phyloP scores from a whole-genome alignment of 2,329 filamentous ascomycete species.

The Trichoderma simmonsii region DNA sequence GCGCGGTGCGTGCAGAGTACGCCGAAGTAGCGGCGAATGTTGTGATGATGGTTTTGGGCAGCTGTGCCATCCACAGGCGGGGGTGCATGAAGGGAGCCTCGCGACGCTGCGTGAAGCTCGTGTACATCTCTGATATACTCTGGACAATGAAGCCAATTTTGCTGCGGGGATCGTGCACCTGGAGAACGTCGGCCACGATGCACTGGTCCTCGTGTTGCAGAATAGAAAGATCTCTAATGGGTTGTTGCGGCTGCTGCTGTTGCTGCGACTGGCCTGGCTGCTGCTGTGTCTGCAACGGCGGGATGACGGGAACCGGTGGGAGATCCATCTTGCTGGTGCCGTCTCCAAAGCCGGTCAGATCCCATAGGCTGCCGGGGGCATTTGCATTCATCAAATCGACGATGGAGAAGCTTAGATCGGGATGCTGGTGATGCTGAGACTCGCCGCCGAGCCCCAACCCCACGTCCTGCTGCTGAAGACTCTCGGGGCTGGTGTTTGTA shows the following conservation, averaged over 20 bases:
- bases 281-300: constrained; percentile 19
- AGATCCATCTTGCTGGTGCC: constrained; percentile 31
- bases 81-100: constrained; percentile 43
- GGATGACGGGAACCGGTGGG: constrained; percentile 29
- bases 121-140: constrained; percentile 33
- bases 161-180: constrained; percentile 37
- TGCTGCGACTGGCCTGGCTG: constrained; percentile 9
- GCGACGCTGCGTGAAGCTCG: constrained; percentile 35
- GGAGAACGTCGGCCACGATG: constrained; percentile 31
- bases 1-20: constrained; percentile 36
- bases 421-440: constrained; percentile 14
- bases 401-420: constrained; percentile 35
- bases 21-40: constrained; percentile 40
- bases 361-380: constrained; percentile 10
- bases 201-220: constrained; percentile 23
- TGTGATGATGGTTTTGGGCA: constrained; percentile 40
- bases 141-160: constrained; percentile 36
- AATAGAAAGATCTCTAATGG: constrained; percentile 32
- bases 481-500: constrained; percentile 33
- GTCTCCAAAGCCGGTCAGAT: constrained; percentile 20
- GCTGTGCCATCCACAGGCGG: constrained; percentile 38
- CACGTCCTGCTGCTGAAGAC: constrained; percentile 25
- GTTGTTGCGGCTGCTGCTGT: constrained; percentile 11
- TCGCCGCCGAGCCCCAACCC: constrained; percentile 24
- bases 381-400: constrained; percentile 31